Evolutionary conservation across 2,329 filamentous ascomycete genomes (phyloP).

Genomic region (Neospermospora avenae): DNA sequence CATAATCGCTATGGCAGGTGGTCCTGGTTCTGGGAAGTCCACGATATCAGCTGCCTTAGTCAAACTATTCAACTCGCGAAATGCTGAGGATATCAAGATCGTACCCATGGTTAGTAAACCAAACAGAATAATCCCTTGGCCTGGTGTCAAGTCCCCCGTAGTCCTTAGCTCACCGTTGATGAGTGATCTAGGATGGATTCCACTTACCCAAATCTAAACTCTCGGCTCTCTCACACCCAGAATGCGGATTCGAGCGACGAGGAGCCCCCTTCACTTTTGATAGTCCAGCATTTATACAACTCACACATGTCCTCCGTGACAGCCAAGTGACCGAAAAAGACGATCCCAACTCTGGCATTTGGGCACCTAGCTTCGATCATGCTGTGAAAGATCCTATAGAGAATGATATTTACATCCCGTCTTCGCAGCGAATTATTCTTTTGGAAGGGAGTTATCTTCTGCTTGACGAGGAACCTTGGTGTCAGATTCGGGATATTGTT

Average conservation of each 20-base stretch:
- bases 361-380: conserved; percentile 79
- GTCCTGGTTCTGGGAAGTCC: not conserved
- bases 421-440: conserved; percentile 62
- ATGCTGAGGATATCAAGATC: too few species aligned
- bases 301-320: conserved; percentile 51
- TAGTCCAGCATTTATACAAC: conserved; percentile 62
- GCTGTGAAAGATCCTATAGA: conserved; percentile 72
- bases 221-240: too few species aligned
- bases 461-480: conserved; percentile 67
- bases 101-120: too few species aligned
- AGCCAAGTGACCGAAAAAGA: too few species aligned
- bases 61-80: too few species aligned
- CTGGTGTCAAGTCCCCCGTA: too few species aligned
- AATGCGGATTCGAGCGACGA: conserved; percentile 48
- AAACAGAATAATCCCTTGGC: too few species aligned
- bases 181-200: too few species aligned
- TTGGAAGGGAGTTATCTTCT: conserved; percentile 78
- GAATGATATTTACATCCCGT: conserved; percentile 63
- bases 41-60: not conserved
- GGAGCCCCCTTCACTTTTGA: conserved; percentile 96
- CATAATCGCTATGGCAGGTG: not conserved
- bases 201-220: too few species aligned
- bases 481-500: conserved; percentile 60
- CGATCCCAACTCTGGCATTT: conserved; percentile 53
- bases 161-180: too few species aligned